Evolutionary conservation across 108 stramenopile species (phyloP), one percentile per base, ranked within the genome.

Genomic region (Nitzschia palea): DNA sequence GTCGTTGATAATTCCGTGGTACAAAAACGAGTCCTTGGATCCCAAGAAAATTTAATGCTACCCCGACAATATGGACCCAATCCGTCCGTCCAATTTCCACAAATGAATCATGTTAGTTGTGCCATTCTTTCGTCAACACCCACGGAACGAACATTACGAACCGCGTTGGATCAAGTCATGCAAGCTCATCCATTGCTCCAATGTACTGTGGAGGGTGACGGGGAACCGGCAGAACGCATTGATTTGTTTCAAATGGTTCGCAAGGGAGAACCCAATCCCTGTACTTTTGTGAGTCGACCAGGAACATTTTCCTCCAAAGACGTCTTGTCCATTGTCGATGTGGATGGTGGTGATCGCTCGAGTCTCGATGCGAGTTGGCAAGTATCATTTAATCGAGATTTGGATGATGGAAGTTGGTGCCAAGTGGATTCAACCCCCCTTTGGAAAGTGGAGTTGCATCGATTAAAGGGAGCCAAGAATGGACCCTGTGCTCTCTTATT

Each of bases 211-310:
- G 84, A 87, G 30, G 92, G 92, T 10, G 74, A 80, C 56, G 92
- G 92, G 4, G 89, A 91, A 65, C 90, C 88, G 4, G 80, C 75
- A 1, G 76, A 86, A 66, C 62, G 93, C 0, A 95, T 90, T 53
- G 93, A 95, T 77, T 52, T 85, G 35, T 81, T 89, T 31, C 86
- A 90, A 68, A 95, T 95, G 93, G 93, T 95, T 0, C 80, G 93
- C 9, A 76, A 81, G 50, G 90, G 90, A 23, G 86, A 94, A 18
- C 86, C 89, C 20, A 68, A 86, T 70, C 93, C 93, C 4, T 82
- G 79, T 48, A 83, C 81, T 6, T 94, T 91, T 78, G 84, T 82
- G 4, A 66, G 40, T 5, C 61, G 72, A 4, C 50, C 54, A 17
- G 59, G 44, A 10, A 59, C 59, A 9, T 84, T 80, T 70, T 48